Percentiles rank a stretch among this genome's conserved stretches.
phyloP scores from a whole-genome alignment of 2,329 filamentous ascomycete genomes.

The Ceratocystis variospora region DNA sequence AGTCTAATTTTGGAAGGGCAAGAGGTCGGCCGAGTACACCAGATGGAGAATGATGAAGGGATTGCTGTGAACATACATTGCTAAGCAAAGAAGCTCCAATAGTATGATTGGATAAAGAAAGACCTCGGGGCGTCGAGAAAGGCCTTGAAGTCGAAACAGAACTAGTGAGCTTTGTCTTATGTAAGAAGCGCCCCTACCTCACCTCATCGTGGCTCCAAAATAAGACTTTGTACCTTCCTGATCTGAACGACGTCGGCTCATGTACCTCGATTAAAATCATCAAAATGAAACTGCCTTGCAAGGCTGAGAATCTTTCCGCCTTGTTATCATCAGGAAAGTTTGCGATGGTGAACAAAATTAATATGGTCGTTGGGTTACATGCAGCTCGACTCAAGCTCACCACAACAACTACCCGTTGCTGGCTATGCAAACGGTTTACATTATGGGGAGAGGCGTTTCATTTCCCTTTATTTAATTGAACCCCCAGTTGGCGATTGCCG shows the following conservation, averaged over 20 bases:
- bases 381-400: neutral
- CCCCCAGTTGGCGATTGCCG: neutral
- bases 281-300: neutral
- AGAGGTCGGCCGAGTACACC: too few relatives aligned
- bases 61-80: too few relatives aligned
- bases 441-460: neutral
- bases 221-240: neutral
- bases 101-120: too few relatives aligned
- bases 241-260: neutral
- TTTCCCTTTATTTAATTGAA: neutral
- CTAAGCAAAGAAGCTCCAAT: too few relatives aligned
- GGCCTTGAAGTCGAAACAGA: too few relatives aligned
- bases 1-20: too few relatives aligned
- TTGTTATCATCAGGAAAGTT: neutral
- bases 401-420: neutral
- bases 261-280: neutral
- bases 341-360: neutral
- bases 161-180: too few relatives aligned
- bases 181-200: too few relatives aligned
- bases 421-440: neutral
- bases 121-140: too few relatives aligned
- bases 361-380: neutral
- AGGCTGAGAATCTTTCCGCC: neutral
- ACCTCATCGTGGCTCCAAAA: too few relatives aligned
- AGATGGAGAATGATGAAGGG: too few relatives aligned